Base-by-base conservation (phyloP, 2,329 filamentous ascomycete genomes). In the Elsinoe arachidis region DNA sequence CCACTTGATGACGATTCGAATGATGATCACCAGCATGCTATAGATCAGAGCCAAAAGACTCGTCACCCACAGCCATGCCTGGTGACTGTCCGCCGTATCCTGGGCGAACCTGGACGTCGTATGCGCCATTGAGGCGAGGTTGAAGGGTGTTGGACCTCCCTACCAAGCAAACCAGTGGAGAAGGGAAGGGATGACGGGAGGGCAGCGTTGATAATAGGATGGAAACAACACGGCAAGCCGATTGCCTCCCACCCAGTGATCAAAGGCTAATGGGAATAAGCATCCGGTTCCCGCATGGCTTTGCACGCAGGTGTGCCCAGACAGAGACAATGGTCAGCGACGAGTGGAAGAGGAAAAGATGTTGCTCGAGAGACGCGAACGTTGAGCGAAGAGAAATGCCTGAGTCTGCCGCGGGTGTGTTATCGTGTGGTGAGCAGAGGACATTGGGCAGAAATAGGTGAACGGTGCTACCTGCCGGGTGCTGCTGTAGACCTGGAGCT, bases 11-110 rank as follows among this genome's bases (percentile, higher is more conserved):
- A 56, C 37, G 11, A 56, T 47, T 12, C 54, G 54, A 7, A 56
- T 38, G 30, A 38, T 46, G 14, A 56, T 38, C 30, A 56, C 54
- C 10, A 56, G 26, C 39, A 56, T 38, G 33, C 54, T 56, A 43
- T 56, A 56, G 33, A 56, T 49, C 14, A 56, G 54, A 38, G 54
- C 54, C 54, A 56, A 26, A 17, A 56, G 43, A 30, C 54, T 56
- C 43, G 54, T 46, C n/a, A 56, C 54, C 54, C 54, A 56, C 12
- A 56, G 54, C 54, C 54, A 56, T 56, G 54, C 54, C 26, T 56
- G 54, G 23, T 56, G 54, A 49, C 43, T 56, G 41, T 56, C 54
- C 54, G 54, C 38, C 17, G 34, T 56, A 33, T 56, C 54, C 39
- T 56, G 30, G 54, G 54, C 39, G 43, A 56, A 56, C 54, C 54